These are phyloP conservation scores for Chytridiales sp. DNA, from an alignment of 371 early-diverging fungal genomes.

Conservation along the genomic window DNA sequence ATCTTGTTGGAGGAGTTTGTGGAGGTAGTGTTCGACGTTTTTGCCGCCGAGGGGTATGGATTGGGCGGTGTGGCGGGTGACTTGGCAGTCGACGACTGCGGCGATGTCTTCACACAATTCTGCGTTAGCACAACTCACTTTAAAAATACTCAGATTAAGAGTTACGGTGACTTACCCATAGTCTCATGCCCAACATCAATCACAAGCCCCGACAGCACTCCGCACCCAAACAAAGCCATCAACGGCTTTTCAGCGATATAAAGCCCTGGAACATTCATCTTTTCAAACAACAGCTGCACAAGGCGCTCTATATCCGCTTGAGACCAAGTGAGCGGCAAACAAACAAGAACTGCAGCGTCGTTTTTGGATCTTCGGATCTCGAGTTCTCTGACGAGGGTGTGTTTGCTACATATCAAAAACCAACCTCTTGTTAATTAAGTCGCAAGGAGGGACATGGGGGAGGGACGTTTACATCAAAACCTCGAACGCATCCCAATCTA, in stretches of 20 bases:
- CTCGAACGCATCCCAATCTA: constrained; percentile 76
- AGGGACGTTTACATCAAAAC: constrained; percentile 59
- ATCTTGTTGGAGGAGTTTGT: constrained; percentile 59
- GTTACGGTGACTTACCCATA: constrained; percentile 48
- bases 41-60: constrained; percentile 68
- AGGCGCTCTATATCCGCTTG: constrained; percentile 79
- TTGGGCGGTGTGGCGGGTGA: constrained; percentile 59
- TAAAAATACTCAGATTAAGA: constrained; percentile 23
- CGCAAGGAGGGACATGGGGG: constrained; percentile 4
- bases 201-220: constrained; percentile 74
- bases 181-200: constrained; percentile 85
- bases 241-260: constrained; percentile 81
- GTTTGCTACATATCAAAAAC: constrained; percentile 50
- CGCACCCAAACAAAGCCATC: constrained; percentile 77
- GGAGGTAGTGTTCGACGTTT: constrained; percentile 64
- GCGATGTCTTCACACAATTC: constrained; percentile 57
- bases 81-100: constrained; percentile 67
- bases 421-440: neutral
- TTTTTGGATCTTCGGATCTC: constrained; percentile 73
- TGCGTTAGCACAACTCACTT: neutral
- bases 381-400: constrained; percentile 74
- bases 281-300: constrained; percentile 87
- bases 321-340: constrained; percentile 80
- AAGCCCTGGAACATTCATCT: constrained; percentile 78
- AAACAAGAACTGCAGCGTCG: constrained; percentile 72